Base-by-base conservation (phyloP, 129 eudicot genomes). In the Scalesia atractyloides region DNA sequence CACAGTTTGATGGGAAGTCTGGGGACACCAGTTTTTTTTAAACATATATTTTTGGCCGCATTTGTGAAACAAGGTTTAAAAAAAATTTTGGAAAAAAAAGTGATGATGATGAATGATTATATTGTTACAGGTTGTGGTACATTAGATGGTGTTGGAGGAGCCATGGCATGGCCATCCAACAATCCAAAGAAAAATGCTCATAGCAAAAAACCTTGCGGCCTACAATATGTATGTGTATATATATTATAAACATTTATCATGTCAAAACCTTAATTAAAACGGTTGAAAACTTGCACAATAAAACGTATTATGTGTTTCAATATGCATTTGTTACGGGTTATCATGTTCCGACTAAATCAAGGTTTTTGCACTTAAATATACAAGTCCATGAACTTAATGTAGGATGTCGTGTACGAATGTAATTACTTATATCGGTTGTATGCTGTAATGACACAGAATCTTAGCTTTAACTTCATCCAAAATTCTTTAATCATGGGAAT, bases 101-200 rank as follows among this genome's bases (percentile, higher is more conserved):
- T 9, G 1, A 33, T 10, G 6, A 2, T 43, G 20, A 2, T 63
- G 52, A 48, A 36, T 61, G 4, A 14, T 49, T 3, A 15, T 75
- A 48, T 46, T 46, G 12, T 86, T 20, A 64, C 77, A 36, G 92
- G 90, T 41, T 71, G 78, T 22, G 96, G 96, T 16, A 72, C 70
- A 4, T 73, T 86, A 30, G 96, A 89, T 24, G 96, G 96, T 22
- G 72, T 73, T 3, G 96, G 96, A n/a, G 57, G 68, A n/a, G 52
- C 83, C 56, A 62, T 66, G 30, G 83, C 83, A 19, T 80, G 83
- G 83, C 20, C 78, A 22, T 73, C 76, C 49, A 80, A 80, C 48
- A 71, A 80, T 11, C 79, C 79, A 0, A 76, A 67, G 54, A 44
- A 44, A 57, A 56, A 58, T 2, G 68, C 44, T 6, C 77, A 60